Evolutionary conservation across 129 eudicot species (phyloP), one percentile per base, ranked within the genome.

Genomic region (Flaveria brownii): DNA sequence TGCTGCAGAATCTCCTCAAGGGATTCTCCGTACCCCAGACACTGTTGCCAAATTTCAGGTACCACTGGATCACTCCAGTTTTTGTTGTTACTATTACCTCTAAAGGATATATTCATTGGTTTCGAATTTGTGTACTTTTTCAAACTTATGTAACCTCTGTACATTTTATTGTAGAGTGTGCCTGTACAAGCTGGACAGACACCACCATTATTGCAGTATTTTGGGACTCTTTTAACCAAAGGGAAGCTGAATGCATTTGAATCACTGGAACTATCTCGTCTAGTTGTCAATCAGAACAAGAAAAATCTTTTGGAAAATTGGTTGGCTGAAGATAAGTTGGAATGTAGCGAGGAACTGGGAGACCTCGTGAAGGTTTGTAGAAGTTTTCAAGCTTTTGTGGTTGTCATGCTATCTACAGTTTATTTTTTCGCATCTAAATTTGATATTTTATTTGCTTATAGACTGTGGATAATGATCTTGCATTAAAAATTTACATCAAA

Each of bases 1-100:
- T 70, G 98, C 98, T 75, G 98, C 98, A 74, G 98, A 93, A 82
- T 88, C 96, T 71, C 98, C 98, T 8, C 98, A 93, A 80, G 98
- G 98, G 77, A 90, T 93, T 43, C 92, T 93, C 41, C 91, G 98
- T 20, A 93, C 98, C 18, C 98, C 98, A 51, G 98, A 93, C 57
- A 93, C 98, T 30, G 98, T 93, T 71, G 92, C 98, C 22, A 93
- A 93, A 72, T 93, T 93, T 72, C 98, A 93, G 98, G 98, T 90
- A 72, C n/a, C n/a, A 54, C 25, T 13, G 36, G 54, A 72, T 6
- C 28, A 51, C 20, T 47, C 43, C 9, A 23, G n/a, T 55, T 13
- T 25, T 42, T 13, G 68, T 20, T 61, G 77, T 39, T 55, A 56
- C 22, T 28, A 13, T 17, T 39, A 39, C 64, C 50, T 72, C 54